A percentile compares a stretch with the other conserved stretches of the same genome.
Conservation (phyloP, 208 protist species). For the Leishmania tarentolae region DNA sequence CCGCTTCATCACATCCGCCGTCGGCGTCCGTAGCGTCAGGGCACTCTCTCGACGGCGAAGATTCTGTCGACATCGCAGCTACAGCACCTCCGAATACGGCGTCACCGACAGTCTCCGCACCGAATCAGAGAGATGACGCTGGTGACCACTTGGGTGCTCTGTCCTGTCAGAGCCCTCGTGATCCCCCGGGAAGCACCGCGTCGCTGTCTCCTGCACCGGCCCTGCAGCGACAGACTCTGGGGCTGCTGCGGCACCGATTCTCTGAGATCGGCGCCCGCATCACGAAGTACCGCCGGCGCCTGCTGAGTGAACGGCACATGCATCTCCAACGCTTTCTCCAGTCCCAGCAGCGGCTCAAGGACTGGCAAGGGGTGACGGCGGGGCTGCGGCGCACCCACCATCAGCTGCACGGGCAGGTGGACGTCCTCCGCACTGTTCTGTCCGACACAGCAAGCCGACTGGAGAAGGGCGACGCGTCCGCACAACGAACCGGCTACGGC, state of each 20-base stretch:
- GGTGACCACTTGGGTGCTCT: neutral
- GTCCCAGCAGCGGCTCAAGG: constrained; percentile 50
- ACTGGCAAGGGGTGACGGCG: constrained; percentile 59
- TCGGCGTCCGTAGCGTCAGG: neutral
- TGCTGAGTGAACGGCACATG: constrained; percentile 34
- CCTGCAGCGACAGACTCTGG: constrained; percentile 7
- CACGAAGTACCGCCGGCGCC: constrained; percentile 7
- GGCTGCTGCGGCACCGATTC: constrained; percentile 31
- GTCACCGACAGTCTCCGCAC: neutral
- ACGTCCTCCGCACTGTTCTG: constrained; percentile 36
- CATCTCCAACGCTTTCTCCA: constrained; percentile 47
- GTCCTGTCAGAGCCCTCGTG: too few relatives aligned
- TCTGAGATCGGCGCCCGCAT: constrained; percentile 21
- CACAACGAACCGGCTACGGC: neutral
- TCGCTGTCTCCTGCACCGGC: neutral
- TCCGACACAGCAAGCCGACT: constrained; percentile 37
- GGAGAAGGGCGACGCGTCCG: constrained; percentile 9
- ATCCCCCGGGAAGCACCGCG: neutral
- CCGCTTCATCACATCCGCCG: neutral
- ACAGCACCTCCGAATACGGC: neutral
- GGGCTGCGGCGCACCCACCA: constrained; percentile 28
- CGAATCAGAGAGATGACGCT: neutral
- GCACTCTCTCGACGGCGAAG: neutral
- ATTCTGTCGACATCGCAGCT: neutral
- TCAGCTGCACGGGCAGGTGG: constrained; percentile 40